Percentiles rank a stretch among this genome's conserved stretches.
These are phyloP conservation scores for Colletotrichum cordylinicola DNA, from an alignment of 2,329 filamentous ascomycete genomes.

Conservation along the genomic window DNA sequence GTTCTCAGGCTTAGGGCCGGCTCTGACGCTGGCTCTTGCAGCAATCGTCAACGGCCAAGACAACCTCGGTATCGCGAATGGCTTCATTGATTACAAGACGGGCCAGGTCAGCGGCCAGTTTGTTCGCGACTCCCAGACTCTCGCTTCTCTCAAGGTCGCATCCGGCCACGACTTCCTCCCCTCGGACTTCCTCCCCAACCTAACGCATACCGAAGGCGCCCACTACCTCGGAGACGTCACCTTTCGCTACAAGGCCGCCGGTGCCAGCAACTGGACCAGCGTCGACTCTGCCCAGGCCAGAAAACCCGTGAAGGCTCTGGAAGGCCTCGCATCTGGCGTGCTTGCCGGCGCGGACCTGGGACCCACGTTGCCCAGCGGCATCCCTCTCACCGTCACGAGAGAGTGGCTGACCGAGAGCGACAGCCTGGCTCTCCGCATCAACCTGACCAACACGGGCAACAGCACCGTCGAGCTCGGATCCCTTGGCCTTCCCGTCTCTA, in stretches of 20 bases:
- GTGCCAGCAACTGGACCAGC: conserved; percentile 45
- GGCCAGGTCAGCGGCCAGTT: conserved; percentile 10
- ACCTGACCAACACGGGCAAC: conserved; percentile 48
- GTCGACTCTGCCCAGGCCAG: conserved; percentile 51
- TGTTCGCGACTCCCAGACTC: conserved; percentile 42
- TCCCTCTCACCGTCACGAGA: conserved; percentile 51
- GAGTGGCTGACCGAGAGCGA: conserved; percentile 55
- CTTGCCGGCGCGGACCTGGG: conserved; percentile 46
- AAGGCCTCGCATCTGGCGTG: conserved; percentile 18
- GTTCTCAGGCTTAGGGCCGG: background rate
- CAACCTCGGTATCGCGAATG: background rate
- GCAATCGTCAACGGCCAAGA: background rate
- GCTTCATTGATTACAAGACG: background rate
- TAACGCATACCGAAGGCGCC: conserved; percentile 54
- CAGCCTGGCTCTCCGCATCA: conserved; percentile 58
- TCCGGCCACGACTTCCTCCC: conserved; percentile 61
- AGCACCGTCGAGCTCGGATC: conserved; percentile 57
- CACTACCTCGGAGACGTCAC: conserved; percentile 67
- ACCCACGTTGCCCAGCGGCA: conserved; percentile 42
- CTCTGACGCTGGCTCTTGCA: background rate
- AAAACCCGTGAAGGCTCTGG: conserved; percentile 36
- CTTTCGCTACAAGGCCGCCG: conserved; percentile 54
- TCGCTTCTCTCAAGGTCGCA: conserved; percentile 49
- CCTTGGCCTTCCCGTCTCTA: conserved; percentile 63
- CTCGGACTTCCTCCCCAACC: conserved; percentile 50